These are phyloP conservation scores for Xanthoparmelia taractica DNA, from an alignment of 495 filamentous ascomycete species.

Conservation along the genomic window DNA sequence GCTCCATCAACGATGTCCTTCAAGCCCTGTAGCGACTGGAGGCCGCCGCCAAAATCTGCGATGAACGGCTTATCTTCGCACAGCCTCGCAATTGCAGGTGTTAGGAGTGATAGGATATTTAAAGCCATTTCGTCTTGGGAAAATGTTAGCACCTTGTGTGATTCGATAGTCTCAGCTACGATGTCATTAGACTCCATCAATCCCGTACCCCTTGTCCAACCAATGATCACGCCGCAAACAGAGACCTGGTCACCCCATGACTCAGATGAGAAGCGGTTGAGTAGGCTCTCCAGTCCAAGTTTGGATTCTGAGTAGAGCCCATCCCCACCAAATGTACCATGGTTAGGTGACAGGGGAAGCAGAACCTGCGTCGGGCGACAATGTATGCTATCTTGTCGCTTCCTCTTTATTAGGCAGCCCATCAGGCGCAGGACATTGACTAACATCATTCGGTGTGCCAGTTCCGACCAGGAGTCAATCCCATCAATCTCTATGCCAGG, in stretches of 20 bases:
- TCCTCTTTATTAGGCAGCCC: constrained; percentile 82
- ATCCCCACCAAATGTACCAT: constrained; percentile 96
- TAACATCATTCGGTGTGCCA: constrained; percentile 98
- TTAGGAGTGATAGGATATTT: constrained; percentile 95
- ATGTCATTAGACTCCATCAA: constrained; percentile 98
- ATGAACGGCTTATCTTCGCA: constrained; percentile 94
- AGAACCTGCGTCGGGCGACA: constrained; percentile 95
- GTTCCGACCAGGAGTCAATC: constrained; percentile 95
- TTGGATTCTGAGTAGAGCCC: constrained; percentile 99
- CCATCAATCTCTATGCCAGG: constrained; percentile 96
- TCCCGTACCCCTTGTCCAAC: constrained; percentile 97
- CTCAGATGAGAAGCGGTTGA: constrained; percentile 98
- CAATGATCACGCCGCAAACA: constrained; percentile 96
- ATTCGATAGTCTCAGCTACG: constrained; percentile 92
- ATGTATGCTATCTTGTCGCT: constrained; percentile 76
- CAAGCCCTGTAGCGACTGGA: constrained; percentile 95
- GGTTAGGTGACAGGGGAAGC: constrained; percentile 91
- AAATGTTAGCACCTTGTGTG: constrained; percentile 93
- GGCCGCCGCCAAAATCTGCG: constrained; percentile 92
- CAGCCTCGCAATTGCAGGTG: constrained; percentile 83
- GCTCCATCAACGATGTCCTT: constrained; percentile 86
- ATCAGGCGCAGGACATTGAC: constrained; percentile 90
- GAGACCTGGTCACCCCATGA: constrained; percentile 96
- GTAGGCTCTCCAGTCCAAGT: constrained; percentile 89
- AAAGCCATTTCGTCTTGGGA: constrained; percentile 99